These are phyloP conservation scores for Allium sativum DNA, from an alignment of 106 monocot species.

Conservation along the genomic window DNA sequence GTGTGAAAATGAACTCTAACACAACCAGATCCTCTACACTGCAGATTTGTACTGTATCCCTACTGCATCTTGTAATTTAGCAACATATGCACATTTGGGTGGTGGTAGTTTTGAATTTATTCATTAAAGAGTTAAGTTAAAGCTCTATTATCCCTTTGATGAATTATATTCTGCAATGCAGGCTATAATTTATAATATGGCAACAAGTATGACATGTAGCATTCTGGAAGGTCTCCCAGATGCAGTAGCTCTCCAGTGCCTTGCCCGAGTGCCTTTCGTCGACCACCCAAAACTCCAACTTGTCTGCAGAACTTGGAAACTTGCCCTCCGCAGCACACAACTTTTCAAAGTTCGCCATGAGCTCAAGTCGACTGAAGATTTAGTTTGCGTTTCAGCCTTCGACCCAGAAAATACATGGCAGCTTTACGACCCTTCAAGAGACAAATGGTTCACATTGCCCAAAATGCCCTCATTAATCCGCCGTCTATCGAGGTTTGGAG, in stretches of 20 bases:
- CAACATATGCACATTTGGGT: too few relatives aligned
- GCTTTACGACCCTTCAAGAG: slow-evolving; percentile 69
- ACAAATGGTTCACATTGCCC: slow-evolving; percentile 81
- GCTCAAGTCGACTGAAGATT: slow-evolving; percentile 45
- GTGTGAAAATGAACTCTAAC: too few relatives aligned
- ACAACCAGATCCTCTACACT: too few relatives aligned
- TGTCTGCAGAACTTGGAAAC: slow-evolving; percentile 66
- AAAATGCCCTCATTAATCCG: slow-evolving; percentile 67
- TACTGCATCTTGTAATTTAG: too few relatives aligned
- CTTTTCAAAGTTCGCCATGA: slow-evolving; percentile 47
- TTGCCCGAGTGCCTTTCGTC: slow-evolving; percentile 82
- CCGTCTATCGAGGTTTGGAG: slow-evolving; percentile 82
- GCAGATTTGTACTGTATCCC: too few relatives aligned
- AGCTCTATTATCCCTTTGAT: too few relatives aligned
- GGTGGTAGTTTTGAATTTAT: too few relatives aligned
- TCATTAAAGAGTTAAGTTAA: too few relatives aligned
- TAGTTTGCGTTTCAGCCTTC: slow-evolving; percentile 80
- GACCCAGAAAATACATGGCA: slow-evolving; percentile 94
- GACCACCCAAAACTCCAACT: slow-evolving; percentile 44
- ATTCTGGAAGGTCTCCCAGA: slow-evolving; percentile 86
- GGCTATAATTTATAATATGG: too few relatives aligned
- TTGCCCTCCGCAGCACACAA: slow-evolving; percentile 39
- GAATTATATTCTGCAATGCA: too few relatives aligned
- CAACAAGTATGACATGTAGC: background rate
- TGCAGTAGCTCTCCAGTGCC: slow-evolving; percentile 66